Conservation (phyloP, 768 basidiomycete genomes). For the Kwoniella mangroviensis region DNA sequence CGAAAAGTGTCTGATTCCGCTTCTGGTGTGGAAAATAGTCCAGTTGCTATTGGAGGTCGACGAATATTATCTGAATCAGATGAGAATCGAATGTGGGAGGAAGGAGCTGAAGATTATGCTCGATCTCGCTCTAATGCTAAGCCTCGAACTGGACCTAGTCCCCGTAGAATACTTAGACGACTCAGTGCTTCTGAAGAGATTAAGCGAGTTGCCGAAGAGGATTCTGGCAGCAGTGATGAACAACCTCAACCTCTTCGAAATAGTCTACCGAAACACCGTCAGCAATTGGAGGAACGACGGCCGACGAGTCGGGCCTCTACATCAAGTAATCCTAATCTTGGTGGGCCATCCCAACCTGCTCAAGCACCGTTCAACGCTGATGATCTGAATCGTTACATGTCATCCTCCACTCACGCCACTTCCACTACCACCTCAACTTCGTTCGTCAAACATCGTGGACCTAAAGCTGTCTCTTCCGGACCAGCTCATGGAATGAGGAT, state of each 20-base stretch:
- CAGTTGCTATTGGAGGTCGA: constrained; percentile 23
- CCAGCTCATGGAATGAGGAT: constrained; percentile 61
- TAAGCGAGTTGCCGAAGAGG: constrained; percentile 60
- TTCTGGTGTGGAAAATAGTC: constrained; percentile 41
- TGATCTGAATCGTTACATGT: constrained; percentile 86
- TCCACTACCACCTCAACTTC: constrained; percentile 68
- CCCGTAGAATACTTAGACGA: constrained; percentile 60
- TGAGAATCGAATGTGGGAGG: constrained; percentile 32
- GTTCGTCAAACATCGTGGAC: constrained; percentile 69
- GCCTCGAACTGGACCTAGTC: constrained; percentile 57
- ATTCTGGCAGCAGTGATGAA: constrained; percentile 39
- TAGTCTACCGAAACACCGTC: constrained; percentile 2
- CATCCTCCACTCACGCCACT: constrained; percentile 80
- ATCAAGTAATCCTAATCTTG: constrained; percentile 8
- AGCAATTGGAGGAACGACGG: constrained; percentile 18
- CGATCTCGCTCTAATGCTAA: constrained; percentile 29
- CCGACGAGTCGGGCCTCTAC: constrained; percentile 23
- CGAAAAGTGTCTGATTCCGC: constrained; percentile 47
- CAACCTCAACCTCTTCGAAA: constrained; percentile 2
- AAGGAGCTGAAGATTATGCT: constrained; percentile 16
- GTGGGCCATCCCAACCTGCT: constrained; percentile 22
- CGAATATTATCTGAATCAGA: constrained; percentile 35
- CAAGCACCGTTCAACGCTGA: constrained; percentile 60
- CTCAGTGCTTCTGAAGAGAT: constrained; percentile 61
- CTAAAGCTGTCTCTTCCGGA: constrained; percentile 26